Percentiles rank a stretch among this genome's conserved stretches.
These are phyloP conservation scores for Camellia oleifera DNA, from an alignment of 179 eudicot genomes.

Conservation along the genomic window DNA sequence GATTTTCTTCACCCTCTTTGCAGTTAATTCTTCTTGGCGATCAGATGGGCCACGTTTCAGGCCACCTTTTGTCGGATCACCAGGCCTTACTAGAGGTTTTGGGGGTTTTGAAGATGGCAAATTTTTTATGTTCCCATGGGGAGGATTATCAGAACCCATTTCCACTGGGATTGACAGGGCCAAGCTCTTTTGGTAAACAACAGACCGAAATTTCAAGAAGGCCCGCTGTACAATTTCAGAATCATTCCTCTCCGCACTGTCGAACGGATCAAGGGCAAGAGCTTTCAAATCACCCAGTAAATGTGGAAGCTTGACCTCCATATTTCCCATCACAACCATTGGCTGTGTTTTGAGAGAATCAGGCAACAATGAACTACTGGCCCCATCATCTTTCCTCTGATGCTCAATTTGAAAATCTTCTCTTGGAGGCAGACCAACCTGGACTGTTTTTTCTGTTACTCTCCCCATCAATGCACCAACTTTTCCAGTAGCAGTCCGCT, in stretches of 20 bases:
- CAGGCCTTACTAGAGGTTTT: conserved; percentile 39
- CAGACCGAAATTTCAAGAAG: conserved; percentile 62
- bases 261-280: conserved; percentile 69
- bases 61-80: conserved; percentile 57
- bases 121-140: conserved; percentile 29
- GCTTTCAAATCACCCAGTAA: conserved; percentile 55
- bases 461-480: conserved; percentile 11
- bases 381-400: conserved; percentile 24
- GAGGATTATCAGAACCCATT: conserved; percentile 18
- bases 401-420: conserved; percentile 20
- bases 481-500: conserved; percentile 22
- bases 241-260: conserved; percentile 44
- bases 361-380: conserved; percentile 7
- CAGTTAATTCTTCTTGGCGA: conserved; percentile 61
- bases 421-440: conserved; percentile 14
- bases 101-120: conserved; percentile 30
- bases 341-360: conserved; percentile 12
- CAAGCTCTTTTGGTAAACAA: conserved; percentile 66
- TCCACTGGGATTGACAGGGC: conserved; percentile 35
- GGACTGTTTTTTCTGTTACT: conserved; percentile 22
- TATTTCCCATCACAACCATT: conserved; percentile 9
- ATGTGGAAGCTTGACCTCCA: conserved; percentile 39
- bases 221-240: conserved; percentile 35
- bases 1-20: conserved; percentile 57
- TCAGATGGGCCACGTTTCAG: conserved; percentile 71